Base-by-base conservation (phyloP, 129 eudicot genomes). In the Artemisia argyi region DNA sequence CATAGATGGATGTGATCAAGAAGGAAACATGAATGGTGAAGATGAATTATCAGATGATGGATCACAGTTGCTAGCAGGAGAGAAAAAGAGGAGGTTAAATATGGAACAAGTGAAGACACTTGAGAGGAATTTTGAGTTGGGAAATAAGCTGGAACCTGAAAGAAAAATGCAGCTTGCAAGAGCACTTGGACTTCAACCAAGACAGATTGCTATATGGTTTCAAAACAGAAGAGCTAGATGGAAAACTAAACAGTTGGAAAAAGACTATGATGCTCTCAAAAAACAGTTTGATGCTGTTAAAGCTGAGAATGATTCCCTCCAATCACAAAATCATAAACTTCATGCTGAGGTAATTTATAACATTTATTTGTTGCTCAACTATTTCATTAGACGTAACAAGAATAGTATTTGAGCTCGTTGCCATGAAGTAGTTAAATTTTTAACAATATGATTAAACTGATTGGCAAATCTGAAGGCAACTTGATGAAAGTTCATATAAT, bases 191-290 rank as follows among this genome's bases (percentile, higher is more conserved):
- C 88, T 95, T 19, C 97, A 95, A 73, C 99, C 99, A 10, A 88
- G 99, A 68, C 99, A 95, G 73, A 86, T 95, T 56, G 99, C 99
- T 3, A 95, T 95, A 15, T 95, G 99, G 99, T 95, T 90, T 69
- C 99, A 95, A 58, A 95, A 95, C 74, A 81, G 99, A 58, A 86
- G 99, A 72, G 99, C 99, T 7, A 80, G 99, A 67, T 95, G 99
- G 99, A 95, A 95, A 77, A 95, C 99, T 2, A 95, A 95, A 77
- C 99, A 95, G 74, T 74, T 95, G 72, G 99, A 95, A 84, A 95
- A 91, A 73, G 95, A 95, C 72, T 95, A 88, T 80, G 94, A 95
- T 58, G 71, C 83, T 20, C 90, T 95, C 56, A 95, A 95, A 83
- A 72, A 90, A 81, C 97, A 95, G 72, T 95, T 90, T 78, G 96